A percentile compares a stretch with the other conserved stretches of the same genome.
Conservation (phyloP, 2,329 filamentous ascomycete genomes). For the Westerdykella ornata region DNA sequence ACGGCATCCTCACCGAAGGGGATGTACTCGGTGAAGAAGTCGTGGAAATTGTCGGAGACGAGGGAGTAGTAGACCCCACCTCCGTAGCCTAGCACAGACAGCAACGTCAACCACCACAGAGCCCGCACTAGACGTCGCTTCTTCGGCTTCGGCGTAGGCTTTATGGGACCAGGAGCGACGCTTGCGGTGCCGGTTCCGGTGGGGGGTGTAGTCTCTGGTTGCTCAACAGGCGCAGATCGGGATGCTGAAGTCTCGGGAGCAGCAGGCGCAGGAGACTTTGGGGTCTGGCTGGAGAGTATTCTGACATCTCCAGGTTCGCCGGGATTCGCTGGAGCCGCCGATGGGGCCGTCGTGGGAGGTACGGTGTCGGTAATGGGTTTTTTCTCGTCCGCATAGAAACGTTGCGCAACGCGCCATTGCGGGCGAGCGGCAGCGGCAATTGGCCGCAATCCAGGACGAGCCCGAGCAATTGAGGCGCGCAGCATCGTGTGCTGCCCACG, state of each 20-base stretch:
- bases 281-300: slow-evolving; percentile 8
- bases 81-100: slow-evolving; percentile 72
- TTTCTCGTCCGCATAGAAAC: slow-evolving; percentile 48
- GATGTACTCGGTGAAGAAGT: slow-evolving; percentile 96
- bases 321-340: slow-evolving; percentile 38
- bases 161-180: slow-evolving; percentile 37
- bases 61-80: slow-evolving; percentile 90
- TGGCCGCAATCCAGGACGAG: slow-evolving; percentile 39
- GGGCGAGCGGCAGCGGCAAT: slow-evolving; percentile 29
- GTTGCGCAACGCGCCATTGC: slow-evolving; percentile 38
- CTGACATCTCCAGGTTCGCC: slow-evolving; percentile 32
- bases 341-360: slow-evolving; percentile 31
- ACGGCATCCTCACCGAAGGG: slow-evolving; percentile 93
- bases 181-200: slow-evolving; percentile 41
- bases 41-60: slow-evolving; percentile 95
- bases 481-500: slow-evolving; percentile 48
- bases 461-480: slow-evolving; percentile 49
- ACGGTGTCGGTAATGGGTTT: slow-evolving; percentile 34
- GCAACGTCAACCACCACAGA: slow-evolving; percentile 66
- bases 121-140: slow-evolving; percentile 69
- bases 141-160: slow-evolving; percentile 52
- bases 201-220: slow-evolving; percentile 34
- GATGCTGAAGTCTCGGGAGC: slow-evolving; percentile 37
- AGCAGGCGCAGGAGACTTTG: slow-evolving; percentile 43
- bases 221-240: slow-evolving; percentile 26